phyloP scores from a whole-genome alignment of 2,329 filamentous ascomycete species.

The Emericellopsis cladophorae region DNA sequence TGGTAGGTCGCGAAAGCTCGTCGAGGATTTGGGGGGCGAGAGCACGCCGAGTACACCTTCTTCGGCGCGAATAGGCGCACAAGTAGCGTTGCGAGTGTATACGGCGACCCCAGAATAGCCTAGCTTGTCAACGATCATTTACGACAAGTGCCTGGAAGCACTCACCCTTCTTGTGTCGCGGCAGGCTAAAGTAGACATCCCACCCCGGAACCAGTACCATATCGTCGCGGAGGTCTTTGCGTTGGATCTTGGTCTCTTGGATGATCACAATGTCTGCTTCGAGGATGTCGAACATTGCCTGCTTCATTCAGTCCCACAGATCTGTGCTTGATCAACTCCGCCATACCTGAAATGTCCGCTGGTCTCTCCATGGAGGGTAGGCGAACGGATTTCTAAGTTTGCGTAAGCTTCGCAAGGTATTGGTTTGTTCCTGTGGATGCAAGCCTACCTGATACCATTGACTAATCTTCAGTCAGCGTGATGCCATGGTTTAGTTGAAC shows the following conservation, averaged over 20 bases:
- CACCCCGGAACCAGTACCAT: slow-evolving; percentile 92
- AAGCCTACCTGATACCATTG: slow-evolving; percentile 62
- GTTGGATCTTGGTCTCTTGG: slow-evolving; percentile 93
- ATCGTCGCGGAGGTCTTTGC: slow-evolving; percentile 82
- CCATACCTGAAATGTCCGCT: slow-evolving; percentile 53
- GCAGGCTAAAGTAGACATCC: slow-evolving; percentile 93
- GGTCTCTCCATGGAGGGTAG: slow-evolving; percentile 73
- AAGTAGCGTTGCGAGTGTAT: slow-evolving; percentile 80
- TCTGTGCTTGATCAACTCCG: neutral
- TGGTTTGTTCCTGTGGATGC: neutral
- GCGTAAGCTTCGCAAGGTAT: neutral
- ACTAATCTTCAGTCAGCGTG: slow-evolving; percentile 31
- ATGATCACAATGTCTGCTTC: slow-evolving; percentile 89
- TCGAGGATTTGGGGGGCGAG: slow-evolving; percentile 57
- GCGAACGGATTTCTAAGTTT: slow-evolving; percentile 58
- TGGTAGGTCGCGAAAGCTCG: slow-evolving; percentile 63
- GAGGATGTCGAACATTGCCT: slow-evolving; percentile 90
- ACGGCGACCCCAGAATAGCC: slow-evolving; percentile 94
- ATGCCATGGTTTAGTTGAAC: neutral
- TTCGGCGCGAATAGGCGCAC: slow-evolving; percentile 78
- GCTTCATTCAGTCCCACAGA: neutral
- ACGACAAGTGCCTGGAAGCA: neutral
- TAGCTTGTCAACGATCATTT: slow-evolving; percentile 18
- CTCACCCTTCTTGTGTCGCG: slow-evolving; percentile 81
- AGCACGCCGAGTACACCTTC: slow-evolving; percentile 85